Evolutionary conservation across 1,284 basidiomycete genomes (phyloP).

Genomic region (Lentinus polychrous): DNA sequence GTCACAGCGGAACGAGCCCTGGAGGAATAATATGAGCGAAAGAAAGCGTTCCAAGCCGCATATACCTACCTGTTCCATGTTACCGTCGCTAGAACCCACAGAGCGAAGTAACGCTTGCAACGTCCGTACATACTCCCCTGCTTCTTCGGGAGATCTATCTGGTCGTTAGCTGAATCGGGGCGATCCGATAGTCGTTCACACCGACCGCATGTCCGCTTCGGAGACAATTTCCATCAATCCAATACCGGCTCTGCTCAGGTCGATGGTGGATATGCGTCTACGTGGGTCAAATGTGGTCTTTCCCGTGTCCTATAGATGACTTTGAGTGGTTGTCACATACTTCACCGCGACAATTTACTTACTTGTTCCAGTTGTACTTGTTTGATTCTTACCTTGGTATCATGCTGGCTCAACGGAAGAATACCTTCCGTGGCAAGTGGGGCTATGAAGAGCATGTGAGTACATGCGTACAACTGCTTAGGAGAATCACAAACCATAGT

Average conservation of each 20-base stretch:
- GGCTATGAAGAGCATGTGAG: conserved; percentile 33
- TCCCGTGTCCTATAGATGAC: conserved; percentile 74
- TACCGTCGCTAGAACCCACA: conserved; percentile 87
- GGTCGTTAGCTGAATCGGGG: not conserved
- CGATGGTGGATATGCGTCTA: conserved; percentile 60
- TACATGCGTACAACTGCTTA: not conserved
- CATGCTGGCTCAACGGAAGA: conserved; percentile 43
- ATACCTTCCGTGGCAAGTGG: conserved; percentile 75
- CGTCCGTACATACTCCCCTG: conserved; percentile 81
- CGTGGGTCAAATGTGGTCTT: conserved; percentile 73
- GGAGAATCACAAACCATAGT: conserved; percentile 69
- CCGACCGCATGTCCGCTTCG: conserved; percentile 82
- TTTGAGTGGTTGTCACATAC: conserved; percentile 2
- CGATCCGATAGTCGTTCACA: conserved; percentile 6
- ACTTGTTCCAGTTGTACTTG: conserved; percentile 98
- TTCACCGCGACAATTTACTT: conserved; percentile 11
- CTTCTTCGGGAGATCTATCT: conserved; percentile 81
- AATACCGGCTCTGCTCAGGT: conserved; percentile 87
- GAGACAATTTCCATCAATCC: conserved; percentile 97
- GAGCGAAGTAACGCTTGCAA: conserved; percentile 80
- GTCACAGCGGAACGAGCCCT: conserved; percentile 94
- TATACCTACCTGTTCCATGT: conserved; percentile 87
- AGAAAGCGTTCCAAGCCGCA: not conserved
- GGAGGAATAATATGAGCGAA: conserved; percentile 4
- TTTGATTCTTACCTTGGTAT: conserved; percentile 67